phyloP scores from a whole-genome alignment of 768 basidiomycete genomes.

The Tylopilus rubrobrunneus region DNA sequence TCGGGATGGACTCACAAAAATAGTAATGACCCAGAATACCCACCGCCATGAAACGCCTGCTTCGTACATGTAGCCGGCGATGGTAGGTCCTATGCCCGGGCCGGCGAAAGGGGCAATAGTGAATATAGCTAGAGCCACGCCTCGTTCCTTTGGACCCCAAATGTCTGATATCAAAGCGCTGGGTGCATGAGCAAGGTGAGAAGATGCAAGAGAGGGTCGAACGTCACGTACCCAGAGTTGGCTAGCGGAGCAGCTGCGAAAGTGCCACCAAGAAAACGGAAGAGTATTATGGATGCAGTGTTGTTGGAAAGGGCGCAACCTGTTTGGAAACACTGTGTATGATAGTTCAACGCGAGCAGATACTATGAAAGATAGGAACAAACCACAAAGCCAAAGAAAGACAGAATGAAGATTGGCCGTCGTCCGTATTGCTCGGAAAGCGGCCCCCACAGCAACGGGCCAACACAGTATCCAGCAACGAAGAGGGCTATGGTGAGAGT shows the following conservation, averaged over 20 bases:
- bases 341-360: neutral
- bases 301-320: slow-evolving; percentile 61
- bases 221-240: slow-evolving; percentile 52
- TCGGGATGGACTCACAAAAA: slow-evolving; percentile 41
- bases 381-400: slow-evolving; percentile 56
- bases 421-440: slow-evolving; percentile 55
- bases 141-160: slow-evolving; percentile 59
- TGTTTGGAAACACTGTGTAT: slow-evolving; percentile 51
- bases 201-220: neutral
- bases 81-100: slow-evolving; percentile 55
- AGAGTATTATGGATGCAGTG: slow-evolving; percentile 58
- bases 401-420: slow-evolving; percentile 51
- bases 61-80: slow-evolving; percentile 42
- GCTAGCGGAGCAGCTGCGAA: slow-evolving; percentile 69
- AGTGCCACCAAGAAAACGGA: slow-evolving; percentile 66
- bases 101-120: slow-evolving; percentile 66
- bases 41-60: slow-evolving; percentile 54
- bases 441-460: slow-evolving; percentile 58
- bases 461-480: slow-evolving; percentile 65
- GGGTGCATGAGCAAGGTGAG: neutral
- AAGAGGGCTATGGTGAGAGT: slow-evolving; percentile 59
- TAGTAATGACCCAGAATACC: slow-evolving; percentile 62
- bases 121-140: slow-evolving; percentile 64
- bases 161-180: slow-evolving; percentile 55
- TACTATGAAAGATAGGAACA: slow-evolving; percentile 9